Base-by-base conservation (phyloP, 805 yeast genomes). In the Metschnikowia continentalis region DNA sequence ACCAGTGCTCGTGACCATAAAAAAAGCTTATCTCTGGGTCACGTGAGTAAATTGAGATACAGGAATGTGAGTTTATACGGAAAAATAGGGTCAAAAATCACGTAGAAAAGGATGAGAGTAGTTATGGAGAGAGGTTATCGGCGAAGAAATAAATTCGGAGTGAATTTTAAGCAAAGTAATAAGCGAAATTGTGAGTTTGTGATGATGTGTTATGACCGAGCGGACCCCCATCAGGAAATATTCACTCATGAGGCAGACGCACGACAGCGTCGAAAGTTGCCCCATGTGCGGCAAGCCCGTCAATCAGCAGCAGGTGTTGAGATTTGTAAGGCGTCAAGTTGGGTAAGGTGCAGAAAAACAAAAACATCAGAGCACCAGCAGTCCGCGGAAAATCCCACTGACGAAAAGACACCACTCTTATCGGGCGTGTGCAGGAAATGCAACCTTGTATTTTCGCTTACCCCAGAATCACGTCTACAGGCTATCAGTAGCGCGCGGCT, bases 391-490 rank as follows among this genome's bases (percentile, higher is more conserved):
- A 23, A n/a, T 3, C 20, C 43, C 15, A 30, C 8, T 4, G 2
- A n/a, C 3, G 32, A 40, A 5, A 11, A 13, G 2, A 23, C 6
- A 20, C 43, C 35, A 15, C 35, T 40, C 43, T 40, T 40, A 40
- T 40, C 43, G 3, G 4, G 32, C 5, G 22, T 42, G 13, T 38
- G 48, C 43, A 38, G 43, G 48, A 42, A 43, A 42, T 48, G 51
- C 51, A 48, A 48, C 51, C 36, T 48, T 35, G 43, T 44, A 44
- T 35, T 35, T 47, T 44, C 32, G 36, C 39, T 7, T 36, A 44
- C 47, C 47, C 47, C 47, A 47, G 46, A 42, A 26, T 20, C 19
- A 5, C 32, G 32, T 14, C 42, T 22, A 11, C 35, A 26, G 35
- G 13, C 22, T 33, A 32, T 47, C 32, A 42, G 26, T 20, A 13